Percentiles rank a stretch among this genome's conserved stretches.
Conservation (phyloP, 768 basidiomycete genomes). For the Neoboletus magnificus region DNA sequence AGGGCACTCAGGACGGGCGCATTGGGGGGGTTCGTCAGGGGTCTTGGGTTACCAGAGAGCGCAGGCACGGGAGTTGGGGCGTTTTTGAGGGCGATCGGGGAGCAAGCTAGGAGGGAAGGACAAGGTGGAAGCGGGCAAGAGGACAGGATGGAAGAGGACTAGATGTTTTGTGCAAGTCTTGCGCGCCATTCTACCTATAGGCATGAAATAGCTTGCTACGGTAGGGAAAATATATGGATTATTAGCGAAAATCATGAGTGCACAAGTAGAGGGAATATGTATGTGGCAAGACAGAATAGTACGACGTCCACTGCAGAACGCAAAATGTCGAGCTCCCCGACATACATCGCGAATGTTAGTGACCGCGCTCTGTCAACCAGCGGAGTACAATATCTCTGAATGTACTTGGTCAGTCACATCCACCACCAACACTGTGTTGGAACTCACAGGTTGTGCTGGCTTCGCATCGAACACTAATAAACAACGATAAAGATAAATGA, state of each 20-base stretch:
- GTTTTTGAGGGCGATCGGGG: slow-evolving; percentile 77
- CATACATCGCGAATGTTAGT: slow-evolving; percentile 35
- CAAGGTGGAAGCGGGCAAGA: slow-evolving; percentile 19
- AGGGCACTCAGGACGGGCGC: slow-evolving; percentile 81
- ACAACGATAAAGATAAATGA: slow-evolving; percentile 2
- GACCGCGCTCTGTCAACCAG: slow-evolving; percentile 79
- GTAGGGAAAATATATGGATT: not conserved
- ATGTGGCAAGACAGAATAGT: not conserved
- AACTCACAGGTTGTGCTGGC: slow-evolving; percentile 84
- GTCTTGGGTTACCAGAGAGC: slow-evolving; percentile 79
- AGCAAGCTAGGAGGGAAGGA: slow-evolving; percentile 59
- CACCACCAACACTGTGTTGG: not conserved
- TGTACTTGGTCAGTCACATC: not conserved
- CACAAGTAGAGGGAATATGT: not conserved
- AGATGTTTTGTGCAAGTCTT: not conserved
- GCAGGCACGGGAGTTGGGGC: slow-evolving; percentile 76
- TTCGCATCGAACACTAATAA: slow-evolving; percentile 90
- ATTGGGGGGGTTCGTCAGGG: slow-evolving; percentile 68
- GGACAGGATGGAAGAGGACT: slow-evolving; percentile 84
- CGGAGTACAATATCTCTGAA: slow-evolving; percentile 79
- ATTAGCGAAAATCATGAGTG: not conserved
- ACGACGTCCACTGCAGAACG: not conserved
- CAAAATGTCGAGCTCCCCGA: not conserved
- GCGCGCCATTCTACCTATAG: not conserved
- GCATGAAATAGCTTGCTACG: slow-evolving; percentile 1